A percentile compares a stretch with the other conserved stretches of the same genome.
Evolutionary conservation across 768 basidiomycete genomes (phyloP).

Genomic region (Kwoniella mangroviensis): DNA sequence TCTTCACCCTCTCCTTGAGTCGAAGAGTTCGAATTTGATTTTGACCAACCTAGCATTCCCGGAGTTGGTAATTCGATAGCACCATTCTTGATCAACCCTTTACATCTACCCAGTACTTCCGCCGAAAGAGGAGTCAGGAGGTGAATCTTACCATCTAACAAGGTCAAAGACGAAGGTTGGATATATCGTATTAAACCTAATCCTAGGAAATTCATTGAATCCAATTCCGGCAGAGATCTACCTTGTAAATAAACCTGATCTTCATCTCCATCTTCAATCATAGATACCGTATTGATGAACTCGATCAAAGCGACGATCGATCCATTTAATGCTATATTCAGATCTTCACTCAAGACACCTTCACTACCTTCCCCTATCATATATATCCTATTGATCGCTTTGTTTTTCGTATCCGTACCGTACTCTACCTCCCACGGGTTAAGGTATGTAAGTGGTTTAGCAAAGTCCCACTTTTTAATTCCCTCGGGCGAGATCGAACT

Average conservation of each 20-base stretch:
- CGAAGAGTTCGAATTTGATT: slow-evolving; percentile 50
- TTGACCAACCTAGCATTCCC: slow-evolving; percentile 79
- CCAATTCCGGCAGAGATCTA: slow-evolving; percentile 64
- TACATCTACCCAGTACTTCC: slow-evolving; percentile 57
- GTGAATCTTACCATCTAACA: slow-evolving; percentile 62
- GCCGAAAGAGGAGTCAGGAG: slow-evolving; percentile 78
- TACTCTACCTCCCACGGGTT: slow-evolving; percentile 76
- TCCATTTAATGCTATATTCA: slow-evolving; percentile 75
- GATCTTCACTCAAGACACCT: slow-evolving; percentile 74
- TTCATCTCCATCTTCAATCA: slow-evolving; percentile 17
- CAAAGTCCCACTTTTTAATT: slow-evolving; percentile 72
- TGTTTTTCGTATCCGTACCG: slow-evolving; percentile 35
- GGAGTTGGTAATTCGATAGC: slow-evolving; percentile 85
- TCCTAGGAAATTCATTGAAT: slow-evolving; percentile 70
- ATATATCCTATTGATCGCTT: slow-evolving; percentile 68
- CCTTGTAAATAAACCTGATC: slow-evolving; percentile 69
- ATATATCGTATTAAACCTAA: slow-evolving; percentile 74
- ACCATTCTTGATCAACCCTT: slow-evolving; percentile 70
- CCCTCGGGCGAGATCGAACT: slow-evolving; percentile 54
- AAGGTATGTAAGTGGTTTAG: slow-evolving; percentile 69
- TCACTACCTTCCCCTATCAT: slow-evolving; percentile 76
- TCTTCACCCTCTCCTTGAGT: slow-evolving; percentile 51
- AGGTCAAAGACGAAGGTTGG: not conserved
- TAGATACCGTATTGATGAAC: slow-evolving; percentile 9
- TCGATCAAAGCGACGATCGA: slow-evolving; percentile 76